A percentile compares a stretch with the other conserved stretches of the same genome.
phyloP scores from a whole-genome alignment of 2,329 filamentous ascomycete genomes.

The Ascomycota sp. region DNA sequence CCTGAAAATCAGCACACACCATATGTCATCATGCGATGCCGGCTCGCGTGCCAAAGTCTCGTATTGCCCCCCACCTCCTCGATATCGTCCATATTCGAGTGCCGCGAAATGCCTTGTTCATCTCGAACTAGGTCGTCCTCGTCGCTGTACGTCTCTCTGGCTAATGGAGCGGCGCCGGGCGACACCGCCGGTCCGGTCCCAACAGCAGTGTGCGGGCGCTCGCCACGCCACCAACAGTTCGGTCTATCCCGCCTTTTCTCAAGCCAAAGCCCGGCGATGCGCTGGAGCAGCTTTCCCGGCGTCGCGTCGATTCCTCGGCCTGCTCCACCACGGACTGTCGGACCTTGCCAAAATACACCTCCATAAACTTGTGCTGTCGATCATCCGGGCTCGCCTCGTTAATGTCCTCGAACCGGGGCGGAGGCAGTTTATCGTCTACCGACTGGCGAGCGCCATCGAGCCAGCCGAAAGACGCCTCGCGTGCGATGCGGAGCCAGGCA shows the following conservation, averaged over 20 bases:
- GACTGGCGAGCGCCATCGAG: constrained; percentile 3
- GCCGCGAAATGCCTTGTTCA: too few relatives aligned
- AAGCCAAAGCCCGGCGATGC: constrained; percentile 4
- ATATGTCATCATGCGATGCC: constrained; percentile 21
- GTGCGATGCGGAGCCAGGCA: constrained; percentile 7
- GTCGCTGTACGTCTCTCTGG: too few relatives aligned
- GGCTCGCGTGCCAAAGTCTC: constrained; percentile 6
- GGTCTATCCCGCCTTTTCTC: constrained; percentile 6
- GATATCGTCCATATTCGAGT: too few relatives aligned
- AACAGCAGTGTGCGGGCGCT: too few relatives aligned
- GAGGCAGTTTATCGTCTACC: not conserved
- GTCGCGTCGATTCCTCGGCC: constrained; percentile 10
- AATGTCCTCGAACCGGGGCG: constrained; percentile 21
- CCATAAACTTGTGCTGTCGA: constrained; percentile 28
- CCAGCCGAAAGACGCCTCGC: too few relatives aligned
- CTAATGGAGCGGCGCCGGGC: too few relatives aligned
- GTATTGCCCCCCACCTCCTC: not conserved
- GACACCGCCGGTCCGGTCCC: too few relatives aligned
- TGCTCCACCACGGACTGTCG: constrained; percentile 17
- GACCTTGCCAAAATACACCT: constrained; percentile 28
- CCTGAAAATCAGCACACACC: constrained; percentile 32
- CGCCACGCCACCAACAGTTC: too few relatives aligned
- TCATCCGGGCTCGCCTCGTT: constrained; percentile 24
- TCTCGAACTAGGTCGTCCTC: constrained; percentile 1
- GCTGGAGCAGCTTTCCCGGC: constrained; percentile 4